These are phyloP conservation scores for Skeletonema grethae DNA, from an alignment of 108 stramenopile species.

Conservation along the genomic window DNA sequence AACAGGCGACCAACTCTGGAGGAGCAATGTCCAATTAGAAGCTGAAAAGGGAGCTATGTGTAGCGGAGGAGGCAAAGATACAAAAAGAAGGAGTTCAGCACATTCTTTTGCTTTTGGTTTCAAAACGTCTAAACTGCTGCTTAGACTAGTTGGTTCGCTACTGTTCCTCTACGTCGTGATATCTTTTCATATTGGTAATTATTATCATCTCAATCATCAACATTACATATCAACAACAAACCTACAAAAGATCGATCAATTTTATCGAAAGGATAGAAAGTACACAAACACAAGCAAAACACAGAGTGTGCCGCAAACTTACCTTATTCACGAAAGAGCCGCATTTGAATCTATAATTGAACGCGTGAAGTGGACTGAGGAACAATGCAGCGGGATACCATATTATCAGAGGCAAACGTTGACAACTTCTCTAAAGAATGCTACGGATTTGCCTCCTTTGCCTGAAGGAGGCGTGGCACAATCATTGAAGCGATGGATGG, in stretches of 20 bases:
- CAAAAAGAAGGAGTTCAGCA: too few species aligned
- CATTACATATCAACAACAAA: not conserved
- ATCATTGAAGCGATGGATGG: conserved; percentile 3
- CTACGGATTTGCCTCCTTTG: not conserved
- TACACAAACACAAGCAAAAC: not conserved
- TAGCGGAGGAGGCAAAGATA: too few species aligned
- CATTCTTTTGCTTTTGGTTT: not conserved
- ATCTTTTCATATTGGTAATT: not conserved
- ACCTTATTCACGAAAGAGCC: not conserved
- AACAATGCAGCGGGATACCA: not conserved
- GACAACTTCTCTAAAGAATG: not conserved
- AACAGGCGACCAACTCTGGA: too few species aligned
- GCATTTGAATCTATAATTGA: not conserved
- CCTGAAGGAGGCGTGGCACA: conserved; percentile 12
- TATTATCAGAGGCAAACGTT: not conserved
- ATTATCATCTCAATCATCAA: not conserved
- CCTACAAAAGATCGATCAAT: not conserved
- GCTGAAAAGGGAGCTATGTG: too few species aligned
- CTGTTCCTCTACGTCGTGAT: not conserved
- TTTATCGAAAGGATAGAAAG: not conserved
- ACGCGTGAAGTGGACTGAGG: conserved; percentile 1
- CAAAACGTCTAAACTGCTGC: not conserved
- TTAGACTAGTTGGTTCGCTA: not conserved
- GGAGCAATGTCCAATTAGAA: too few species aligned
- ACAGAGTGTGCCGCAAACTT: not conserved